Evolutionary conservation across 257 asterid species (phyloP).

Genomic region (Henckelia pumila): DNA sequence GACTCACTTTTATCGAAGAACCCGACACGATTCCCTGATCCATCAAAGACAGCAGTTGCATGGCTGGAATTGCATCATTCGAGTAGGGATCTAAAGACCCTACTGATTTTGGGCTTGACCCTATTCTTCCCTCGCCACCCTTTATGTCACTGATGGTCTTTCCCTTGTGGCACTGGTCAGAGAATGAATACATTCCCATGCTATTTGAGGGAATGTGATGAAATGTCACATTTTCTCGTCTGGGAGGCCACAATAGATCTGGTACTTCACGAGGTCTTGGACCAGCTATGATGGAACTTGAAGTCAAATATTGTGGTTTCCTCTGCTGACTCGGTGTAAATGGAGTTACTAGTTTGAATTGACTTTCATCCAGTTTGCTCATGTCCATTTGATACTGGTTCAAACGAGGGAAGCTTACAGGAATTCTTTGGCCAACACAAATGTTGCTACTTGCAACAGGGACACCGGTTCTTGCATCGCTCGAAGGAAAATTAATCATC

Average conservation of each 20-base stretch:
- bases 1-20: conserved; percentile 38
- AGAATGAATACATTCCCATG: conserved; percentile 21
- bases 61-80: conserved; percentile 70
- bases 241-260: conserved; percentile 36
- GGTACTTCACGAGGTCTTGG: conserved; percentile 26
- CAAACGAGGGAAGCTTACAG: conserved; percentile 25
- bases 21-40: conserved; percentile 41
- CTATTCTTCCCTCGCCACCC: conserved; percentile 30
- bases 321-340: conserved; percentile 38
- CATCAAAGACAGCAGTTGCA: conserved; percentile 79
- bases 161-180: conserved; percentile 32
- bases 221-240: conserved; percentile 30
- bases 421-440: conserved; percentile 23
- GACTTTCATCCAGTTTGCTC: conserved; percentile 27
- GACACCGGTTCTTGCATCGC: conserved; percentile 30
- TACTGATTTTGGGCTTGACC: conserved; percentile 24
- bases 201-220: conserved; percentile 30
- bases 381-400: conserved; percentile 27
- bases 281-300: conserved; percentile 36
- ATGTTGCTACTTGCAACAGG: conserved; percentile 21
- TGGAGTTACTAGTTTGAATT: conserved; percentile 34
- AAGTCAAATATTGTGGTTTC: conserved; percentile 32
- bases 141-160: conserved; percentile 30
- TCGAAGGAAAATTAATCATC: conserved; percentile 27
- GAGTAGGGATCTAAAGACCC: conserved; percentile 49